These are phyloP conservation scores for Babesia gibsoni DNA, from an alignment of 169 alveolate genomes.

Conservation along the genomic window DNA sequence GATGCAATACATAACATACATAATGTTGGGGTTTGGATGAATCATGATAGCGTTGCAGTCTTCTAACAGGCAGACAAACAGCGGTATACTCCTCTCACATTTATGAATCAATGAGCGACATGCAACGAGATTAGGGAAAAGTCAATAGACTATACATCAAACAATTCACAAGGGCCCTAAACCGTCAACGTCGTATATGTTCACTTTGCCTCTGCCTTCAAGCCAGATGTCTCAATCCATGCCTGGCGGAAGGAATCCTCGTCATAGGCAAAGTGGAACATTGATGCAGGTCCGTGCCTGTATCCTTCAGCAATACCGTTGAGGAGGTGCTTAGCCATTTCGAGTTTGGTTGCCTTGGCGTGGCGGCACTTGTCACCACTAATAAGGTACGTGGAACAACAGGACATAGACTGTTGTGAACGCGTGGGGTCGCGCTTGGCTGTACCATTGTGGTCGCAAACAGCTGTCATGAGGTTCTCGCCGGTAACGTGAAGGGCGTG, in stretches of 20 bases:
- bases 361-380: slow-evolving; percentile 64
- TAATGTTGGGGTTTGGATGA: too few species aligned
- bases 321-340: slow-evolving; percentile 67
- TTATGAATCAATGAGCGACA: too few species aligned
- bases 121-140: too few species aligned
- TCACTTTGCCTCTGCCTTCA: slow-evolving; percentile 30
- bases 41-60: too few species aligned
- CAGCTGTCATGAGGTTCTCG: slow-evolving; percentile 76
- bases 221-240: slow-evolving; percentile 56
- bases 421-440: slow-evolving; percentile 72
- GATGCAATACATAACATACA: too few species aligned
- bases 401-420: slow-evolving; percentile 63
- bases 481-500: slow-evolving; percentile 70
- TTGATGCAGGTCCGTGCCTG: slow-evolving; percentile 81
- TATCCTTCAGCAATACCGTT: slow-evolving; percentile 77
- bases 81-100: too few species aligned
- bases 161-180: too few species aligned
- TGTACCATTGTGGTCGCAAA: slow-evolving; percentile 80
- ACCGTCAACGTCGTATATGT: too few species aligned
- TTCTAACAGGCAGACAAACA: too few species aligned
- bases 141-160: too few species aligned
- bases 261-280: slow-evolving; percentile 78
- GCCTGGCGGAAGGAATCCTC: slow-evolving; percentile 72
- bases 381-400: slow-evolving; percentile 71
- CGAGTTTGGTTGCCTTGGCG: slow-evolving; percentile 65